phyloP scores from a whole-genome alignment of 1,284 basidiomycete genomes.

The Ustilago esculenta region DNA sequence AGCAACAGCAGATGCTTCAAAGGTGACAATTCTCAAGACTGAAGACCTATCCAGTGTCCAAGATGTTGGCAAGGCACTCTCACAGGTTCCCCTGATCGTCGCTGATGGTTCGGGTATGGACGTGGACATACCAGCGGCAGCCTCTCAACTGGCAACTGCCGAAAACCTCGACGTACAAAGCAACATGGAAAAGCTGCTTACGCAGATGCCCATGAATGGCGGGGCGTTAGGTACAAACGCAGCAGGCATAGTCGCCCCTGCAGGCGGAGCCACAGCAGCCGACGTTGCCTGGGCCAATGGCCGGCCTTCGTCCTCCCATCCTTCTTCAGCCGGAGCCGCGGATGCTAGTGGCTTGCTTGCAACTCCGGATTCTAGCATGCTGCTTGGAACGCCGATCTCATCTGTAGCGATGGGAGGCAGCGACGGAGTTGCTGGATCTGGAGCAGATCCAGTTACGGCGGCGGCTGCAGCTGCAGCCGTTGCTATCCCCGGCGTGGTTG shows the following conservation, averaged over 20 bases:
- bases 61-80: slow-evolving; percentile 1
- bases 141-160: slow-evolving; percentile 15
- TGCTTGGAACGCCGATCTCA: slow-evolving; percentile 17
- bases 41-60: slow-evolving; percentile 6
- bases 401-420: slow-evolving; percentile 4
- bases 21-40: slow-evolving; percentile 9
- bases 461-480: slow-evolving; percentile 11
- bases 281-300: slow-evolving; percentile 19
- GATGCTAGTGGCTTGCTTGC: slow-evolving; percentile 9
- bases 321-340: slow-evolving; percentile 7
- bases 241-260: slow-evolving; percentile 21
- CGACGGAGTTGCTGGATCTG: too few relatives aligned
- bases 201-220: slow-evolving; percentile 21
- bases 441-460: neutral
- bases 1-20: neutral
- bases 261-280: slow-evolving; percentile 2
- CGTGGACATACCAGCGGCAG: slow-evolving; percentile 20
- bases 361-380: slow-evolving; percentile 14
- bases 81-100: slow-evolving; percentile 21
- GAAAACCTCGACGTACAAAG: slow-evolving; percentile 13
- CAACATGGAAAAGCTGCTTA: slow-evolving; percentile 37
- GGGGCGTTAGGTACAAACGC: slow-evolving; percentile 1
- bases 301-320: too few relatives aligned
- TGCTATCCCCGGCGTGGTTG: slow-evolving; percentile 25
- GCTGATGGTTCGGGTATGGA: slow-evolving; percentile 22